Evolutionary conservation across 1,284 basidiomycete species (phyloP).

Genomic region (Trametes versicolor): DNA sequence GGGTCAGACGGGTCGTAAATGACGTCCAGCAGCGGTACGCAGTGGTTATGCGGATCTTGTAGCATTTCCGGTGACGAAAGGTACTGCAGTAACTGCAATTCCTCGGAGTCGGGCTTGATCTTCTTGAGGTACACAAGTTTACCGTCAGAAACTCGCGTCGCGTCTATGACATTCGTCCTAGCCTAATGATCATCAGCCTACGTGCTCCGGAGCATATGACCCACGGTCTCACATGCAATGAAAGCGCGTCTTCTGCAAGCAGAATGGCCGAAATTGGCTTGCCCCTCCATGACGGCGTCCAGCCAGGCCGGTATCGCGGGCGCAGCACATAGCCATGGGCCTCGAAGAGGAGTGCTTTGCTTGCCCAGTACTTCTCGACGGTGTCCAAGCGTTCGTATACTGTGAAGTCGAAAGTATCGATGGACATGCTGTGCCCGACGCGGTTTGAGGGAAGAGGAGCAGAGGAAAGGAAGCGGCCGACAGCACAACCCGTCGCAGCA

Average conservation of each 20-base stretch:
- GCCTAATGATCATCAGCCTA: neutral
- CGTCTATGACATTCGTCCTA: slow-evolving; percentile 37
- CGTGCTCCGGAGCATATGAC: too few species aligned
- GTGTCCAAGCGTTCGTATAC: neutral
- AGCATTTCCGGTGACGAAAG: slow-evolving; percentile 14
- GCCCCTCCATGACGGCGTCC: neutral
- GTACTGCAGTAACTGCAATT: slow-evolving; percentile 23
- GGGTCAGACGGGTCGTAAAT: slow-evolving; percentile 33
- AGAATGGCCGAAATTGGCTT: neutral
- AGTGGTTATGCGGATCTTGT: slow-evolving; percentile 42
- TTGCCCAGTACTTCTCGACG: neutral
- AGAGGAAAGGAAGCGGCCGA: too few species aligned
- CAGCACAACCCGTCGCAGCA: too few species aligned
- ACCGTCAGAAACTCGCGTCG: slow-evolving; percentile 37
- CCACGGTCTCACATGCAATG: neutral
- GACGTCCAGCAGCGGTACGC: slow-evolving; percentile 43
- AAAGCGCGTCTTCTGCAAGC: neutral
- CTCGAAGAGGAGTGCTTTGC: neutral
- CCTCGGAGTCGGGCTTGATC: slow-evolving; percentile 25
- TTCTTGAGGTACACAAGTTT: slow-evolving; percentile 39
- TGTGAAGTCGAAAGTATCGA: neutral
- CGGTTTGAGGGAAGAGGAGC: too few species aligned
- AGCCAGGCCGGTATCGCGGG: neutral
- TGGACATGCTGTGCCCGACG: neutral
- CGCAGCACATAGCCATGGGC: neutral